Percentiles rank a stretch among this genome's conserved stretches.
These are phyloP conservation scores for Elaeis guineensis DNA, from an alignment of 176 grass and related monocot genomes.

Conservation along the genomic window DNA sequence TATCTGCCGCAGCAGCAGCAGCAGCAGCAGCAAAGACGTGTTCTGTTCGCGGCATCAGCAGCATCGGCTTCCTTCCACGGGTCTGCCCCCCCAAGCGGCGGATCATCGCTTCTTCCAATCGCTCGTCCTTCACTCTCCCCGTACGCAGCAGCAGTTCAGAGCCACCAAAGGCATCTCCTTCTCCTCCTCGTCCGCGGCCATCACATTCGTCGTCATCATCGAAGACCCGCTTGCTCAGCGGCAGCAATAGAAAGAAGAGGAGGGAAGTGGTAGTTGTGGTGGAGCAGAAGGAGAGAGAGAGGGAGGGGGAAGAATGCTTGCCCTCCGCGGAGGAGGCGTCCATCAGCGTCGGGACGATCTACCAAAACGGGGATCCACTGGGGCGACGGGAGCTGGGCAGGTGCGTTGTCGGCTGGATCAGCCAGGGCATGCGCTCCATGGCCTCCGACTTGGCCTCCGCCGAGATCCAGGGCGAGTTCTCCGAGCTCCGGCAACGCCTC, in stretches of 20 bases:
- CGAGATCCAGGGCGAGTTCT: slow-evolving; percentile 62
- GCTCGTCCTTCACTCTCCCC: not conserved
- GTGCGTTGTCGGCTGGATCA: slow-evolving; percentile 69
- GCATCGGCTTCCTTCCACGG: not conserved
- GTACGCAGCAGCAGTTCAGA: not conserved
- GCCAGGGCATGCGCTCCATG: slow-evolving; percentile 84
- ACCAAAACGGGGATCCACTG: slow-evolving; percentile 66
- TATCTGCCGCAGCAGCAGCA: not conserved
- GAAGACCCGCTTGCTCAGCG: not conserved
- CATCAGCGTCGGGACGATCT: slow-evolving; percentile 55
- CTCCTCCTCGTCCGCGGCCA: not conserved
- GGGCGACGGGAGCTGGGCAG: slow-evolving; percentile 71
- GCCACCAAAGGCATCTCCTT: not conserved
- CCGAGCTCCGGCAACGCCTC: slow-evolving; percentile 37
- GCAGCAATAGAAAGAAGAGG: not conserved
- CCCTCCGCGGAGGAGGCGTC: slow-evolving; percentile 62
- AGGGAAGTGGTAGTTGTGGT: not conserved
- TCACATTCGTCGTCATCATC: not conserved
- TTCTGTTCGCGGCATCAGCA: not conserved
- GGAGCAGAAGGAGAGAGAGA: not conserved
- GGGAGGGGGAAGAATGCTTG: slow-evolving; percentile 32
- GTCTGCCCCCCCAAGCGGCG: not conserved
- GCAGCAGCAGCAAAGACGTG: not conserved
- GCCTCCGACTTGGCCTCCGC: slow-evolving; percentile 55
- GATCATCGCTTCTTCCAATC: not conserved